Evolutionary conservation across 768 basidiomycete species (phyloP), one percentile per base, ranked within the genome.

Genomic region (Termitomyces sp.): DNA sequence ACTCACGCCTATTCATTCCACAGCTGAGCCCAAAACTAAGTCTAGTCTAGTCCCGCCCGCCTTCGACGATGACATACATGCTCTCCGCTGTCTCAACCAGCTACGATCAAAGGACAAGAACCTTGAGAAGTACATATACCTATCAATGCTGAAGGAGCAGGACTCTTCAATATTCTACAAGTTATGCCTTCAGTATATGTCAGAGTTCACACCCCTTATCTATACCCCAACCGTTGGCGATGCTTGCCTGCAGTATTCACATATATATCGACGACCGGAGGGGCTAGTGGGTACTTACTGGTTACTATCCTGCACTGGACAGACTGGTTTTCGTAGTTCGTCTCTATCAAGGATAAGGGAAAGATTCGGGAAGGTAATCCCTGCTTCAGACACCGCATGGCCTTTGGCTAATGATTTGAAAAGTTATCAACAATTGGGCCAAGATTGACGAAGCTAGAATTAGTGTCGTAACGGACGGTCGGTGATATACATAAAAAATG

Each of bases 151-250:
- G 57, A 88, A 92, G 67, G 74, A 84, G 60, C 75, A 85, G 50
- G 86, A 95, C 67, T 80, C 82, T 14, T 69, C 77, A 46, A 80
- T 88, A 68, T 97, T 94, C 73, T 96, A 91, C 73, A 79, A 78
- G 47, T 76, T 94, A 14, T 86, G 89, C 69, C 70, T 88, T 44
- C 75, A 78, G 44, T 78, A 92, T 67, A 84, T 93, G 81, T 63
- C 82, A 30, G 89, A 82, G 63, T 74, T 82, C 75, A 76, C 78
- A 64, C 93, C 94, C 14, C 78, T 94, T 43, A 91, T 96, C 54
- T 96, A 95, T 68, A 96, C 94, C 0, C 94, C 94, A 0, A 92
- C 90, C 14, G 92, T 96, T 30, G 94, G 94, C 26, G 91, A 95
- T 63, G 94, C 93, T 3, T 94, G 92, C 67, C 68, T 91, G 62